Percentiles rank a stretch among this genome's conserved stretches.
Conservation (phyloP, 2,329 filamentous ascomycete species). For the Arthrobotrys musiformis region DNA sequence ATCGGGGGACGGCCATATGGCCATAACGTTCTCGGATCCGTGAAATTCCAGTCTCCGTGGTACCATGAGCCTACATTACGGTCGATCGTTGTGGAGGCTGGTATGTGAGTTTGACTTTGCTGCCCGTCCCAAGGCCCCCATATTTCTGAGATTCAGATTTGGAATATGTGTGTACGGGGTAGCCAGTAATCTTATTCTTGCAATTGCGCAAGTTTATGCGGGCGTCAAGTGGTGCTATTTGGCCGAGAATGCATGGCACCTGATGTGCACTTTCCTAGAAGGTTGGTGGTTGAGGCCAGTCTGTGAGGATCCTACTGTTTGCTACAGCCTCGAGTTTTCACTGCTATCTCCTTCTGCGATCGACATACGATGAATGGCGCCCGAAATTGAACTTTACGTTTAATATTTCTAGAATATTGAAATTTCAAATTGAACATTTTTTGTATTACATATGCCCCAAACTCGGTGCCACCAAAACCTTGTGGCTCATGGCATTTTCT, state of each 20-base stretch:
- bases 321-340: not conserved
- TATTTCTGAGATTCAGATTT: not conserved
- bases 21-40: not conserved
- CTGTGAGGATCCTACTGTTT: not conserved
- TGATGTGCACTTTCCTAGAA: not conserved
- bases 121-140: not conserved
- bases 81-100: not conserved
- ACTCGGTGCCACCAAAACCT: constrained; percentile 6
- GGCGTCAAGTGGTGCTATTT: not conserved
- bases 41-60: not conserved
- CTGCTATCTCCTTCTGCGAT: not conserved
- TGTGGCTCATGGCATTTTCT: constrained; percentile 20
- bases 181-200: not conserved
- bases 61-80: not conserved
- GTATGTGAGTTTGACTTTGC: not conserved
- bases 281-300: not conserved
- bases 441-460: not conserved
- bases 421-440: constrained; percentile 13
- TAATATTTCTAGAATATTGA: constrained; percentile 8
- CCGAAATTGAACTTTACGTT: not conserved
- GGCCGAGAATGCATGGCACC: not conserved
- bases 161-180: not conserved
- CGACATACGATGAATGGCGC: not conserved
- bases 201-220: too few relatives aligned
- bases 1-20: not conserved